Base-by-base conservation (phyloP, 306 rosid genomes). In the Amphicarpaea edgeworthii region DNA sequence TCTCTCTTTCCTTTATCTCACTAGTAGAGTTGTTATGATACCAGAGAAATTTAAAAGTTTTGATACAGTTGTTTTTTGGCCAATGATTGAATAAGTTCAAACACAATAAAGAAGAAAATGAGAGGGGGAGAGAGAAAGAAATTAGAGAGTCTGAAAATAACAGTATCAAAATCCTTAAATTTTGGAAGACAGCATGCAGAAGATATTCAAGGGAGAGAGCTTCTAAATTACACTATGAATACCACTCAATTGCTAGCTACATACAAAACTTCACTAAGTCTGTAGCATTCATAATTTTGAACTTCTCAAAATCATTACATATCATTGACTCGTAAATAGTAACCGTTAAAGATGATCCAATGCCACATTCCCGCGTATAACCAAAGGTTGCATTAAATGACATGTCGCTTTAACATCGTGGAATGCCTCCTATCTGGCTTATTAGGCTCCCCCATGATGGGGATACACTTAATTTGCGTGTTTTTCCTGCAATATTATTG, bases 311-410 rank as follows among this genome's bases (percentile, higher is more conserved):
- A 60, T 60, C 68, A 34, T 61, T 34, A 16, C 45, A 34, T 61
- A 61, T 32, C 24, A 61, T 61, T 61, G 46, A 34, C 68, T 61
- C 3, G 45, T 15, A 61, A n/a, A 61, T 10, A 58, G 65, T 61
- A 60, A 30, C 10, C 23, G 23, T 15, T 61, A 16, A 30, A 61
- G 20, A 30, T 24, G 37, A 32, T 34, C 15, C 45, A 61, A 34
- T 38, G 8, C 62, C n/a, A 0, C 16, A 12, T 55, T 23, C 16
- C 16, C 34, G n/a, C 37, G 62, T 57, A 57, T 24, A 24, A 57
- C 47, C 47, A 37, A 62, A 37, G 26, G 47, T 37, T 16, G 68
- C 47, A 62, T 62, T 62, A 37, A 62, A 37, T 62, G 68, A 62
- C 47, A 34, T n/a, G 34, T 21, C 62, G 16, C 62, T 21, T 54